phyloP scores from a whole-genome alignment of 371 early-diverging fungal species.

The Rhizopus microsporus region DNA sequence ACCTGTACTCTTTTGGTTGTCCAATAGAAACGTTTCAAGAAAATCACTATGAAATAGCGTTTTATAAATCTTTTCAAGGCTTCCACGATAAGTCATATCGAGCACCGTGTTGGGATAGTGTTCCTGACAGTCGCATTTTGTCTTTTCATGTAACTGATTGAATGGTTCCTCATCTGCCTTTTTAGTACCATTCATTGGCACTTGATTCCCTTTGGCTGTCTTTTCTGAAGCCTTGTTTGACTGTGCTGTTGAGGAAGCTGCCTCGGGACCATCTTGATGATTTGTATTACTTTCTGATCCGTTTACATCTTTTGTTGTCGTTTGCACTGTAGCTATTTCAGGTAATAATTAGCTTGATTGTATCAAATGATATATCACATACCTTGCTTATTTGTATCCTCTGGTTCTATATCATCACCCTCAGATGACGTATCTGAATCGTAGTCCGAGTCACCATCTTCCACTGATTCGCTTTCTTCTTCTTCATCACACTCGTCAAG shows the following conservation, averaged over 20 bases:
- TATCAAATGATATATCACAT: neutral
- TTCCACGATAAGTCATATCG: constrained; percentile 51
- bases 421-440: constrained; percentile 30
- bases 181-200: neutral
- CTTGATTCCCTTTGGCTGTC: neutral
- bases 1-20: constrained; percentile 51
- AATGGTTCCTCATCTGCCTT: constrained; percentile 1
- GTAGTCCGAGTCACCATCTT: constrained; percentile 13
- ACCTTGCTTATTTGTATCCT: constrained; percentile 3
- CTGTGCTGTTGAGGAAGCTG: neutral
- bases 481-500: constrained; percentile 4
- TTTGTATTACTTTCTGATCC: neutral
- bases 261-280: neutral
- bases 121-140: constrained; percentile 53
- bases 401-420: constrained; percentile 4
- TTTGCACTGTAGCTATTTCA: neutral
- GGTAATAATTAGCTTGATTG: too few species aligned
- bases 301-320: neutral
- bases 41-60: constrained; percentile 48
- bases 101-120: constrained; percentile 54
- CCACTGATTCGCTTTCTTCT: constrained; percentile 18
- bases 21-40: constrained; percentile 37
- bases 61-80: constrained; percentile 52
- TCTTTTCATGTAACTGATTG: constrained; percentile 29
- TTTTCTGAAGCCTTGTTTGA: neutral